Percentiles rank a stretch among this genome's conserved stretches.
Conservation (phyloP, 306 rosid genomes). For the Pachyrhizus erosus region DNA sequence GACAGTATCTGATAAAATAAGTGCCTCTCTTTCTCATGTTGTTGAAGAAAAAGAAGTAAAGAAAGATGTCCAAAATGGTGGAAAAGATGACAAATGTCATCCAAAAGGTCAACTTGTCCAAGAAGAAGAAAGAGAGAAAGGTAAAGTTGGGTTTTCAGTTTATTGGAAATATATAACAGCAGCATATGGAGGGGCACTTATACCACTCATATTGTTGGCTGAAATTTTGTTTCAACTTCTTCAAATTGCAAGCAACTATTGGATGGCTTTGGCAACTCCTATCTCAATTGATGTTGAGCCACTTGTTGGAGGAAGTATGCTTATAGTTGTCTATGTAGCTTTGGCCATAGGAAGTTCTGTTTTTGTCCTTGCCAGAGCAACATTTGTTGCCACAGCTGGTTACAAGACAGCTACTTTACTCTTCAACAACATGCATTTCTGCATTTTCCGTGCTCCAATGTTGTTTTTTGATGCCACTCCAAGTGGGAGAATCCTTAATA, state of each 20-base stretch:
- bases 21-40: background rate
- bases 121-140: constrained; percentile 80
- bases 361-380: constrained; percentile 48
- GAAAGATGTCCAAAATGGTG: constrained; percentile 39
- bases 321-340: constrained; percentile 54
- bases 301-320: constrained; percentile 40
- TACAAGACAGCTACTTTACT: constrained; percentile 68
- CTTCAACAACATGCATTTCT: constrained; percentile 62
- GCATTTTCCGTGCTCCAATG: constrained; percentile 75
- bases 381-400: constrained; percentile 51
- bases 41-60: constrained; percentile 35
- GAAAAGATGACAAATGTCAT: constrained; percentile 31
- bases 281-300: constrained; percentile 50
- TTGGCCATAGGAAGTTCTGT: constrained; percentile 63
- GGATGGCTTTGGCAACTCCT: constrained; percentile 87
- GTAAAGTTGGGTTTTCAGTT: constrained; percentile 60
- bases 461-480: constrained; percentile 78
- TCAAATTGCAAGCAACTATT: constrained; percentile 74
- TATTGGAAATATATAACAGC: constrained; percentile 65
- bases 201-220: constrained; percentile 60
- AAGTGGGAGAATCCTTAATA: constrained; percentile 68
- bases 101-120: constrained; percentile 70
- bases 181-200: constrained; percentile 68
- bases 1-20: background rate
- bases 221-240: constrained; percentile 57